Percentiles rank a stretch among this genome's conserved stretches.
Conservation (phyloP, 2,329 filamentous ascomycete species). For the Penicillium sclerotiorum region DNA sequence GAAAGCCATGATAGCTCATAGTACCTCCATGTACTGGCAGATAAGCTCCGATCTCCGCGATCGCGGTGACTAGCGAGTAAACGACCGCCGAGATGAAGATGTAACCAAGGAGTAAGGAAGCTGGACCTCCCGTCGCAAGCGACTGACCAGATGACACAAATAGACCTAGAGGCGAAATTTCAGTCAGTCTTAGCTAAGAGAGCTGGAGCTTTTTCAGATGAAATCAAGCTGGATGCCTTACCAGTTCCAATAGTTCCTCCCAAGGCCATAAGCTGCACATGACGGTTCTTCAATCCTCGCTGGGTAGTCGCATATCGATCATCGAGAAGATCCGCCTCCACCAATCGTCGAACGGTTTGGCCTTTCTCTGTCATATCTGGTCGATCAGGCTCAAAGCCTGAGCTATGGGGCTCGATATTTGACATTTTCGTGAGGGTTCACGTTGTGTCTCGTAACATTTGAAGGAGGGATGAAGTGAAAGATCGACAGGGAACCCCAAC, state of each 20-base stretch:
- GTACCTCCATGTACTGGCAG: conserved; percentile 48
- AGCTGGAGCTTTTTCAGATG: too few relatives aligned
- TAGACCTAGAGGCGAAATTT: conserved; percentile 33
- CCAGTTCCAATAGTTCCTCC: conserved; percentile 57
- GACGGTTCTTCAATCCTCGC: conserved; percentile 46
- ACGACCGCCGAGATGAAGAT: conserved; percentile 52
- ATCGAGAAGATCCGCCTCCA: conserved; percentile 45
- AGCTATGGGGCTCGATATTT: too few relatives aligned
- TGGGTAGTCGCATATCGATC: conserved; percentile 43
- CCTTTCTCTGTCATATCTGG: conserved; percentile 16
- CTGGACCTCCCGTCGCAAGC: conserved; percentile 55
- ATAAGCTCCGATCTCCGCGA: conserved; percentile 47
- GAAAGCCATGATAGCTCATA: conserved; percentile 48
- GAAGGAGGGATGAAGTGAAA: too few relatives aligned
- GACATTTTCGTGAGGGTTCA: too few relatives aligned
- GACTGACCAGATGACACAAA: conserved; percentile 59
- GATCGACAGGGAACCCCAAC: too few relatives aligned
- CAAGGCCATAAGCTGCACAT: conserved; percentile 36
- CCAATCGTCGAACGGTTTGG: conserved; percentile 22
- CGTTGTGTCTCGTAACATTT: too few relatives aligned
- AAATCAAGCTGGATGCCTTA: background rate
- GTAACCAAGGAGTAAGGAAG: conserved; percentile 57
- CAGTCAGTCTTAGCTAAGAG: background rate
- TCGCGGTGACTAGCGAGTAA: conserved; percentile 52
- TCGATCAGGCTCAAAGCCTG: background rate